phyloP scores from a whole-genome alignment of 2,329 filamentous ascomycete genomes.

The Diplodia sapinea region DNA sequence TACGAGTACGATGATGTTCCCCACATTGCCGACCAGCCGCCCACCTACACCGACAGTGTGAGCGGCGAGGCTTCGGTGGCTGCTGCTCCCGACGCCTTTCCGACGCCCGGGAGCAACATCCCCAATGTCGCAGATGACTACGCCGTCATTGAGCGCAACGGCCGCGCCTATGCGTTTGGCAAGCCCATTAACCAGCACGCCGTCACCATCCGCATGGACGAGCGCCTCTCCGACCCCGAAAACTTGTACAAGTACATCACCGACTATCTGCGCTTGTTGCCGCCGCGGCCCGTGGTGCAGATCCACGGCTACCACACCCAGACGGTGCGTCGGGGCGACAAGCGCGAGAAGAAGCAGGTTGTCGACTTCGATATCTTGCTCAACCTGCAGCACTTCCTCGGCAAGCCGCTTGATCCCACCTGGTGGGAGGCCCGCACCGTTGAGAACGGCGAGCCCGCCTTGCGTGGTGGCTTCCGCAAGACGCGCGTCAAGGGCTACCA shows the following conservation, averaged over 20 bases:
- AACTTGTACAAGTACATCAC: slow-evolving; percentile 42
- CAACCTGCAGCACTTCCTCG: slow-evolving; percentile 41
- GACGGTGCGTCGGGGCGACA: slow-evolving; percentile 44
- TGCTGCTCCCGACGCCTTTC: background rate
- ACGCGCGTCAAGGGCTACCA: slow-evolving; percentile 56
- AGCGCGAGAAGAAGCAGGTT: slow-evolving; percentile 44
- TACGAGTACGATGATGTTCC: slow-evolving; percentile 47
- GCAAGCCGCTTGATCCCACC: slow-evolving; percentile 15
- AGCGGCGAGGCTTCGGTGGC: slow-evolving; percentile 24
- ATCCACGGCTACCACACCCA: slow-evolving; percentile 48
- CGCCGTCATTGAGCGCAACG: slow-evolving; percentile 27
- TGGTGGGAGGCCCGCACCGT: slow-evolving; percentile 48
- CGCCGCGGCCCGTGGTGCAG: slow-evolving; percentile 45
- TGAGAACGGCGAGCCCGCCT: slow-evolving; percentile 64
- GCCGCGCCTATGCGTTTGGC: slow-evolving; percentile 23
- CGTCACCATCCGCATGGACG: slow-evolving; percentile 39
- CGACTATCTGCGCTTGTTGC: slow-evolving; percentile 36
- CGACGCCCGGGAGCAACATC: slow-evolving; percentile 1
- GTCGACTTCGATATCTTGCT: slow-evolving; percentile 48
- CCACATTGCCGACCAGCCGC: slow-evolving; percentile 42
- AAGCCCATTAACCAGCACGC: slow-evolving; percentile 28
- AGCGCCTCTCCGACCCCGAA: slow-evolving; percentile 41
- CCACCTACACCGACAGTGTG: slow-evolving; percentile 43
- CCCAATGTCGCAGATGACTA: slow-evolving; percentile 20
- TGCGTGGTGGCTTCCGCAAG: slow-evolving; percentile 68